Conservation (phyloP, 805 yeast species). For the Kodamaea hsintzibuensis region DNA sequence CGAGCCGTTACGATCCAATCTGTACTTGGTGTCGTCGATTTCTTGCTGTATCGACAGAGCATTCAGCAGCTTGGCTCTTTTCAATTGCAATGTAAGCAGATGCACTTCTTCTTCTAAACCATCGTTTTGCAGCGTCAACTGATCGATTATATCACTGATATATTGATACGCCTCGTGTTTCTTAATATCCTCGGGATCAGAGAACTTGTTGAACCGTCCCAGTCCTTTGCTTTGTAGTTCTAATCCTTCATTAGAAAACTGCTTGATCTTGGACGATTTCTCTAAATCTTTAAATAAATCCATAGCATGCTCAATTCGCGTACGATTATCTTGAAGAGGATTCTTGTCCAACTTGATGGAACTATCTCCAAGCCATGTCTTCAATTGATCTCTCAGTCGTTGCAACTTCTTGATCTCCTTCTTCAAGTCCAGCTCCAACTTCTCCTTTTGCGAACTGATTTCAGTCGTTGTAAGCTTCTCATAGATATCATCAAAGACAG, state of each 20-base stretch:
- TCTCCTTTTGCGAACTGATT: slow-evolving; percentile 87
- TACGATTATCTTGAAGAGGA: slow-evolving; percentile 56
- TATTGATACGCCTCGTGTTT: slow-evolving; percentile 73
- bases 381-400: slow-evolving; percentile 90
- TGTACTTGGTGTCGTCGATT: slow-evolving; percentile 61
- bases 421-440: slow-evolving; percentile 87
- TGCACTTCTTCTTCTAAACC: slow-evolving; percentile 67
- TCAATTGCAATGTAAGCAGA: slow-evolving; percentile 29
- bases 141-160: slow-evolving; percentile 71
- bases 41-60: slow-evolving; percentile 46
- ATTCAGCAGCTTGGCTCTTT: slow-evolving; percentile 56
- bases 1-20: slow-evolving; percentile 71
- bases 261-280: slow-evolving; percentile 89
- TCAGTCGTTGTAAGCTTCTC: slow-evolving; percentile 83
- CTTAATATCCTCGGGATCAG: slow-evolving; percentile 78
- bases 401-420: slow-evolving; percentile 94
- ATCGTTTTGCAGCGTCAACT: slow-evolving; percentile 79
- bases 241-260: slow-evolving; percentile 90
- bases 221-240: slow-evolving; percentile 56
- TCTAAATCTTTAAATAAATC: slow-evolving; percentile 94
- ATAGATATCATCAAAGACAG: slow-evolving; percentile 79
- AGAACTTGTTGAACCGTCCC: slow-evolving; percentile 29
- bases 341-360: slow-evolving; percentile 75
- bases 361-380: slow-evolving; percentile 89
- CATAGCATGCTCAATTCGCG: slow-evolving; percentile 86